phyloP scores from a whole-genome alignment of 2,329 filamentous ascomycete species.

The Fusarium odoratissimum region DNA sequence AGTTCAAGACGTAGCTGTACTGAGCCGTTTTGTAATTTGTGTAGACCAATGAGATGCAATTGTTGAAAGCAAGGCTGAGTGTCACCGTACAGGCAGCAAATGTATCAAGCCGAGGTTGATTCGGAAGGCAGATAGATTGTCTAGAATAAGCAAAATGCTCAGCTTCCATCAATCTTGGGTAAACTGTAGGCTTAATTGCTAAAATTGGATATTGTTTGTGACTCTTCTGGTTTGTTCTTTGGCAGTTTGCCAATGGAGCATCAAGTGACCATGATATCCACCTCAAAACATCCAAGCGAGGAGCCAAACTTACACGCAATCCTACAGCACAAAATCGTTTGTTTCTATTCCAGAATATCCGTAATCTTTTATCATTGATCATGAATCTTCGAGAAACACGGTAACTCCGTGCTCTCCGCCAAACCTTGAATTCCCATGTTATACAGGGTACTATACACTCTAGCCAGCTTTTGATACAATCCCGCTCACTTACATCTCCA shows the following conservation, averaged over 20 bases:
- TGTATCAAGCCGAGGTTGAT: neutral
- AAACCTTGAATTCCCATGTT: conserved; percentile 1
- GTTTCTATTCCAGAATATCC: neutral
- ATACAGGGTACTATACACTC: conserved; percentile 32
- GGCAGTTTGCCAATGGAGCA: neutral
- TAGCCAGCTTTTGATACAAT: conserved; percentile 12
- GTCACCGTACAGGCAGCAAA: neutral
- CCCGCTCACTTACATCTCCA: conserved; percentile 38
- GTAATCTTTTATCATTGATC: neutral
- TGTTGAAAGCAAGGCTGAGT: conserved; percentile 26
- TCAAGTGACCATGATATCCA: neutral
- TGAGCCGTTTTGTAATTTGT: conserved; percentile 1
- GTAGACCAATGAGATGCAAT: conserved; percentile 8
- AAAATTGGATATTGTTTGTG: neutral
- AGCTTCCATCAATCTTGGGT: neutral
- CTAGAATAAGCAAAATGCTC: fast-evolving
- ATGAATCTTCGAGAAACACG: conserved; percentile 11
- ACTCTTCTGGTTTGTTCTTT: neutral
- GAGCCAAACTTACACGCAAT: neutral
- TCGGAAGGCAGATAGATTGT: conserved; percentile 13
- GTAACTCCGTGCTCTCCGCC: neutral
- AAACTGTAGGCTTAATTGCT: neutral
- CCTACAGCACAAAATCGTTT: neutral
- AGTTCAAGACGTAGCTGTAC: neutral
- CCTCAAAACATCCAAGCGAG: neutral